phyloP scores from a whole-genome alignment of 495 filamentous ascomycete species.

The Penicillium arizonense region DNA sequence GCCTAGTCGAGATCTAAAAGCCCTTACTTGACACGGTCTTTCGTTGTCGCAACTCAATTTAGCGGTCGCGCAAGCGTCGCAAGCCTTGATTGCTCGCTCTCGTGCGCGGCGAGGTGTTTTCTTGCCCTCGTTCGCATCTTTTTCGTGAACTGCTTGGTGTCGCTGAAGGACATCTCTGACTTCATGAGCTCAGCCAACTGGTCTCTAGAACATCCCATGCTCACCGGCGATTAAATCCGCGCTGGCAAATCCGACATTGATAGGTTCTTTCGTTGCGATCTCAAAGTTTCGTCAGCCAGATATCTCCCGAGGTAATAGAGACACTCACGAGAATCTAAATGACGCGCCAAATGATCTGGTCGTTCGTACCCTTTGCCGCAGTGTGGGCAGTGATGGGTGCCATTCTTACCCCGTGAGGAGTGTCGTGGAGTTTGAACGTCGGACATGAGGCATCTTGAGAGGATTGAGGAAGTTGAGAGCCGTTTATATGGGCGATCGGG shows the following conservation, averaged over 20 bases:
- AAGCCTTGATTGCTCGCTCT: slow-evolving; percentile 22
- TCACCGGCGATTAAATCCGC: slow-evolving; percentile 25
- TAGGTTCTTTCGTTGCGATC: slow-evolving; percentile 22
- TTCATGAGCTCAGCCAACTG: neutral
- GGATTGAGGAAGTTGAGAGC: neutral
- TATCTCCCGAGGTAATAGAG: neutral
- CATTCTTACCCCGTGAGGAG: slow-evolving; percentile 13
- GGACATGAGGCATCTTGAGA: slow-evolving; percentile 9
- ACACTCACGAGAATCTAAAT: slow-evolving; percentile 26
- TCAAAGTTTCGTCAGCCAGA: neutral
- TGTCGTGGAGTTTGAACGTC: slow-evolving; percentile 8
- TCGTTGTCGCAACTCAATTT: slow-evolving; percentile 28
- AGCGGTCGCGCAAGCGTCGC: slow-evolving; percentile 21
- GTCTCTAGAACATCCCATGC: neutral
- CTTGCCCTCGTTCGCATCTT: slow-evolving; percentile 8
- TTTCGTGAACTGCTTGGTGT: slow-evolving; percentile 24
- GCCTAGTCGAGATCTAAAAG: no score
- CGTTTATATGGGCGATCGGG: neutral
- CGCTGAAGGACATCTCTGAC: slow-evolving; percentile 23
- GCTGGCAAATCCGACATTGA: slow-evolving; percentile 20
- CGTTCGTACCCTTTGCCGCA: slow-evolving; percentile 25
- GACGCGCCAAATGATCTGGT: slow-evolving; percentile 29
- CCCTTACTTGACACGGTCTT: slow-evolving; percentile 22
- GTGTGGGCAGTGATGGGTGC: slow-evolving; percentile 21
- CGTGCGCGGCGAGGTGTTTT: neutral